Percentiles rank a stretch among this genome's conserved stretches.
phyloP scores from a whole-genome alignment of 2,329 filamentous ascomycete genomes.

The Cryphonectria radicalis region DNA sequence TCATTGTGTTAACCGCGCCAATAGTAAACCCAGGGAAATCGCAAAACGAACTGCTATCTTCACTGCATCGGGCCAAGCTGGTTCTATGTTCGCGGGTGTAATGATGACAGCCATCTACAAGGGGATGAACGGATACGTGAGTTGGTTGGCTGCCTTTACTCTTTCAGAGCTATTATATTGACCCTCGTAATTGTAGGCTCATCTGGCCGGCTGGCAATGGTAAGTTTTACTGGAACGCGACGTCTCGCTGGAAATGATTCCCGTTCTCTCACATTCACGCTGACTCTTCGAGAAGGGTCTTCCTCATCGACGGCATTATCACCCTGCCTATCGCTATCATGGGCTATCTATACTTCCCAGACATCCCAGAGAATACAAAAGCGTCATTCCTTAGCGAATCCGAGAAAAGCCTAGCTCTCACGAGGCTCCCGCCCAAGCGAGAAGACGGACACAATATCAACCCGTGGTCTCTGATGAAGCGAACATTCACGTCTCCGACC shows the following conservation, averaged over 20 bases:
- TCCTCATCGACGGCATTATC: slow-evolving; percentile 46
- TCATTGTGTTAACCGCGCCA: background rate
- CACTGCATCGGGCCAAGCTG: slow-evolving; percentile 55
- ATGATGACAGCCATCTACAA: slow-evolving; percentile 53
- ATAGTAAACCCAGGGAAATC: slow-evolving; percentile 50
- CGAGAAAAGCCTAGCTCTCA: slow-evolving; percentile 35
- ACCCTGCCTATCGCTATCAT: slow-evolving; percentile 52
- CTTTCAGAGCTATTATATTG: background rate
- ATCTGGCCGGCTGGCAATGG: slow-evolving; percentile 52
- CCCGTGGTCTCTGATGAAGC: slow-evolving; percentile 36
- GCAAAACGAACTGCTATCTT: slow-evolving; percentile 59
- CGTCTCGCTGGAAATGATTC: background rate
- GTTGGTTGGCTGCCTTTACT: background rate
- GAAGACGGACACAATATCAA: slow-evolving; percentile 41
- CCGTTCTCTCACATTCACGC: background rate
- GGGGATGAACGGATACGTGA: slow-evolving; percentile 41
- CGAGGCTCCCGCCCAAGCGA: slow-evolving; percentile 38
- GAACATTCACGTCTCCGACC: slow-evolving; percentile 36
- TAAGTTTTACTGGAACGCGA: background rate
- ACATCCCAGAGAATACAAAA: slow-evolving; percentile 46
- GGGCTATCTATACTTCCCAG: slow-evolving; percentile 50
- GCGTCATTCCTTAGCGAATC: slow-evolving; percentile 43
- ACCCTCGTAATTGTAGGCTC: slow-evolving; percentile 29
- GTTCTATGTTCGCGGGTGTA: slow-evolving; percentile 58
- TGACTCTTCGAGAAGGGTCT: background rate